These are phyloP conservation scores for Diaporthe longicolla DNA, from an alignment of 2,329 filamentous ascomycete genomes.

Conservation along the genomic window DNA sequence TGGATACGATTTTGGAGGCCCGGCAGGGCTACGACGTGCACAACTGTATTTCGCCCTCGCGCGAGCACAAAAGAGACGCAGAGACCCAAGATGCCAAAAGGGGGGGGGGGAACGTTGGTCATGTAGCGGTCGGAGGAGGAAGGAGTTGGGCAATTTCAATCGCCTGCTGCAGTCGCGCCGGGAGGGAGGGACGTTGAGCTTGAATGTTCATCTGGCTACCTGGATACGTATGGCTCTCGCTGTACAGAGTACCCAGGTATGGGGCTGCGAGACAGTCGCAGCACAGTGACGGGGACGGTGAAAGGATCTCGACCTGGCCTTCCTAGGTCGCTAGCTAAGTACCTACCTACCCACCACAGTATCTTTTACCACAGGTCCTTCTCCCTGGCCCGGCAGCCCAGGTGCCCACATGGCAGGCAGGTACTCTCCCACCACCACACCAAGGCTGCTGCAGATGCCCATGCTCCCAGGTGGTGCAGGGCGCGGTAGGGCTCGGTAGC, in stretches of 20 bases:
- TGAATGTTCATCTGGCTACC: slow-evolving; percentile 2
- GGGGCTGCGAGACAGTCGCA: not conserved
- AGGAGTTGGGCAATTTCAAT: slow-evolving; percentile 25
- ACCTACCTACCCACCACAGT: no score
- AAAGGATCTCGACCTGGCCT: not conserved
- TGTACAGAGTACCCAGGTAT: not conserved
- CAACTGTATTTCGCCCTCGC: not conserved
- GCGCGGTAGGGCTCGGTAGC: not conserved
- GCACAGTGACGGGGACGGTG: not conserved
- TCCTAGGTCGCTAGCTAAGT: no score
- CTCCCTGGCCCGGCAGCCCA: not conserved
- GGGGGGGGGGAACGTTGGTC: not conserved
- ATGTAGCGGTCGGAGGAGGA: slow-evolving; percentile 17
- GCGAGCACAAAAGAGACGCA: not conserved
- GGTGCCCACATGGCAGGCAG: slow-evolving; percentile 22
- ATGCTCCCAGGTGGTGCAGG: not conserved
- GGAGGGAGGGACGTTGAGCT: slow-evolving; percentile 6
- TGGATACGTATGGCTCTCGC: not conserved
- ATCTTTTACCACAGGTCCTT: no score
- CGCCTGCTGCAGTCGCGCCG: slow-evolving; percentile 20
- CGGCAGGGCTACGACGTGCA: not conserved
- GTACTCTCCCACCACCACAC: not conserved
- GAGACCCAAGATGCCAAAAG: not conserved
- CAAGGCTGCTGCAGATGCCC: slow-evolving; percentile 4
- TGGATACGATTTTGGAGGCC: not conserved